Evolutionary conservation across 2,329 filamentous ascomycete genomes (phyloP).

Genomic region (Pestalotiopsis sp.): DNA sequence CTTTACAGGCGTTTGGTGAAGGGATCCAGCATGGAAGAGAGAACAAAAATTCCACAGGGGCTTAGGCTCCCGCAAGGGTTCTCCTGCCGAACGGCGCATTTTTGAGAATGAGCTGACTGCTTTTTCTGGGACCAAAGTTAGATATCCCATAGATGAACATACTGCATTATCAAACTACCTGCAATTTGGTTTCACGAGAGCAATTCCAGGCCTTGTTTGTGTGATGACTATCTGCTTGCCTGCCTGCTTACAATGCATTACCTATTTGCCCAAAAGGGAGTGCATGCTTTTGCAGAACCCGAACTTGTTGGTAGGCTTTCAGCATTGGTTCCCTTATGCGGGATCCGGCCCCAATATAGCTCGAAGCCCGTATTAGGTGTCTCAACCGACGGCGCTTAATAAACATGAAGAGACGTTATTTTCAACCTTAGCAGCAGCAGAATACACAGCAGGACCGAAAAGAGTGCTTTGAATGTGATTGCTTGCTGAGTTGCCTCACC

Average conservation of each 20-base stretch:
- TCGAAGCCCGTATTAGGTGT: not conserved
- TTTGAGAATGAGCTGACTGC: not conserved
- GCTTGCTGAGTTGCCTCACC: not conserved
- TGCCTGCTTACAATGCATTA: not conserved
- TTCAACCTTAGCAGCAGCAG: not conserved
- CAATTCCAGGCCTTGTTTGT: not conserved
- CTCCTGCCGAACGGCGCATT: not conserved
- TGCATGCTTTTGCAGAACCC: not conserved
- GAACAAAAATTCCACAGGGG: not conserved
- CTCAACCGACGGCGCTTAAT: not conserved
- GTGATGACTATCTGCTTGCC: not conserved
- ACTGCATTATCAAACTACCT: not conserved
- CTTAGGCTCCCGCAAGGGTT: not conserved
- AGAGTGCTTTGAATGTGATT: not conserved
- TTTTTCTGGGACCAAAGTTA: not conserved
- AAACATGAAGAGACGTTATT: not conserved
- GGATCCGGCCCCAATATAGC: not conserved
- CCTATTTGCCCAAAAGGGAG: not conserved
- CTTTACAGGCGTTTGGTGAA: slow-evolving; percentile 5
- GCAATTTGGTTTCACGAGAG: not conserved
- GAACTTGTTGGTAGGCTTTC: not conserved
- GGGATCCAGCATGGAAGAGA: not conserved
- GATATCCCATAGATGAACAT: not conserved
- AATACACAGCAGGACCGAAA: not conserved
- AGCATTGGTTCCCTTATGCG: not conserved